Evolutionary conservation across 805 yeast species (phyloP), one percentile per base, ranked within the genome.

Genomic region (Cyberlindnera euphorbiiphila): DNA sequence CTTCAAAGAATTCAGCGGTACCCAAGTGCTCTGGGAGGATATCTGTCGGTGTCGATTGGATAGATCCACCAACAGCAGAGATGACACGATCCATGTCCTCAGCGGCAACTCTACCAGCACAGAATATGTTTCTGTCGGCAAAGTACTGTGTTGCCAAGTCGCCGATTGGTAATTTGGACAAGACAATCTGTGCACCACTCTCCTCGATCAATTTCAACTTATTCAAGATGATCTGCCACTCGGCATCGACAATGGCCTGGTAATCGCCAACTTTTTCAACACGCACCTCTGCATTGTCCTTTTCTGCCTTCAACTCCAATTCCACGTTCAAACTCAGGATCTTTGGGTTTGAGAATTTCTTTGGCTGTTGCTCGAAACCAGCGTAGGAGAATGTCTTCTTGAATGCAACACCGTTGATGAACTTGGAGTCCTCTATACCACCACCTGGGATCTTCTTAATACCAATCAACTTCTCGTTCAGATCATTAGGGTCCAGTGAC

Each of bases 301-400:
- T 91, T 68, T 93, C 98, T 2, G 98, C 98, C 67, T 93, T 93
- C 58, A 93, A 76, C 68, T 93, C 98, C 50, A 93, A 73, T 62
- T 93, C 98, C 27, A 93, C 89, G 57, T 93, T 93, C 56, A 93
- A 71, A 52, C 81, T 76, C 40, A 93, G 68, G 46, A 93, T 78
- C 62, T 81, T 85, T 32, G 98, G 96, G 61, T 85, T 70, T 14
- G 54, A 53, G 60, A 93, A 87, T 36, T 61, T 64, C 64, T 93
- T 93, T 35, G 98, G 98, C 65, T 93, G 98, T 69, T 93, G 98
- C 65, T 93, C 98, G 60, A 93, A 93, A 3, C 98, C 98, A 32
- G 98, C 98, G 55, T 93, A 93, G 18, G 97, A 83, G 56, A 93
- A 93, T 0, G 98, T 89, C 68, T 93, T 93, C 58, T 93, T 87